Evolutionary conservation across 176 grass and related monocot genomes (phyloP), one percentile per base, ranked within the genome.

Genomic region (Ananas comosus): DNA sequence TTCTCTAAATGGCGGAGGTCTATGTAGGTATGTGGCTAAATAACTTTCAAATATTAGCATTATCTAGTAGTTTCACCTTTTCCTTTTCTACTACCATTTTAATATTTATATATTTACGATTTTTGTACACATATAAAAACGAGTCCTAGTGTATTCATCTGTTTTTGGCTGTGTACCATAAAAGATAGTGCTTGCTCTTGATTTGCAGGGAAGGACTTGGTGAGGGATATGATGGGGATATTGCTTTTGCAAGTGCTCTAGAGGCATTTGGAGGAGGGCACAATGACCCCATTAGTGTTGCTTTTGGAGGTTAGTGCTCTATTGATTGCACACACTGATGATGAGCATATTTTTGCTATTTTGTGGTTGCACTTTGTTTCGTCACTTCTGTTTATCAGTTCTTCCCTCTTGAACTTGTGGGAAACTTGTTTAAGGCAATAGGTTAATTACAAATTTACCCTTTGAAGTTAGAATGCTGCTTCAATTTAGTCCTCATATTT

Each of bases 161-260:
- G 47, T 18, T 21, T 21, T 64, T 2, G 33, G 74, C 53, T 24
- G 5, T 76, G 16, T 16, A 47, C 42, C 65, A 2, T 53, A 14
- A 48, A 14, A 42, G 33, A 72, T 63, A 54, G 12, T 25, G 47
- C 42, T 48, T 48, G 14, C 17, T 12, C 23, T 67, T 79, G 51
- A 57, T 13, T 80, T 85, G 28, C 78, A 96, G 91, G 63, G 91
- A 96, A 88, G 91, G 84, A 64, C 82, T 96, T 68, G 91, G 91
- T 64, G 91, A 96, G 79, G 87, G 81, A 63, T 96, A 96, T 61
- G 91, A 96, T 91, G 91, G 87, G 75, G 91, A 96, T 80, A 96
- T 96, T 67, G 87, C 87, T 22, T 96, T 91, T 58, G 87, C 91
- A 83, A 88, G 91, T 65, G 84, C 87, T 74, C 85, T 96, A 18